phyloP scores from a whole-genome alignment of 75 land plant species.

The Cryptomeria japonica region DNA sequence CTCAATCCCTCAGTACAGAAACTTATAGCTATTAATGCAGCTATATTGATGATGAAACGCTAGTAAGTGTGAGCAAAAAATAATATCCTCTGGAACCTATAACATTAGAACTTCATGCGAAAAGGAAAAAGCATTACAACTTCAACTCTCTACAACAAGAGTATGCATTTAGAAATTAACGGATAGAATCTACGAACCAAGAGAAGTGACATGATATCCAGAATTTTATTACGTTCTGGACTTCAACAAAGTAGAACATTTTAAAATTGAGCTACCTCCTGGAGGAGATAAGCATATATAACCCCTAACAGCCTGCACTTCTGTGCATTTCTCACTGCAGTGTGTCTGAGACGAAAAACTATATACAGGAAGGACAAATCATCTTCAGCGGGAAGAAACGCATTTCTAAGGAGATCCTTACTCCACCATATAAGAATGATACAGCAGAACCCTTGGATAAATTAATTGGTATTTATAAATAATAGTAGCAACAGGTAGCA shows the following conservation, averaged over 20 bases:
- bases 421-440: conserved; percentile 2
- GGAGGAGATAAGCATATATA: neutral
- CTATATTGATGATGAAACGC: neutral
- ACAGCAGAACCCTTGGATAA: neutral
- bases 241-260: neutral
- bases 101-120: neutral
- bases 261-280: neutral
- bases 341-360: neutral
- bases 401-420: neutral
- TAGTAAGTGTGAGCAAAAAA: neutral
- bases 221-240: neutral
- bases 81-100: neutral
- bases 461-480: neutral
- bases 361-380: conserved; percentile 7
- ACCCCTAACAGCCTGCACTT: conserved; percentile 4
- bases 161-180: neutral
- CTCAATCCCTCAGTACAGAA: neutral
- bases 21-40: conserved; percentile 7
- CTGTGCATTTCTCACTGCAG: conserved; percentile 10
- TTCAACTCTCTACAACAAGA: conserved; percentile 5
- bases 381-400: neutral
- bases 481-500: neutral
- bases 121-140: neutral
- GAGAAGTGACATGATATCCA: neutral
- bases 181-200: neutral